Base-by-base conservation (phyloP, 768 basidiomycete species). In the Hygrocybe coccinea region DNA sequence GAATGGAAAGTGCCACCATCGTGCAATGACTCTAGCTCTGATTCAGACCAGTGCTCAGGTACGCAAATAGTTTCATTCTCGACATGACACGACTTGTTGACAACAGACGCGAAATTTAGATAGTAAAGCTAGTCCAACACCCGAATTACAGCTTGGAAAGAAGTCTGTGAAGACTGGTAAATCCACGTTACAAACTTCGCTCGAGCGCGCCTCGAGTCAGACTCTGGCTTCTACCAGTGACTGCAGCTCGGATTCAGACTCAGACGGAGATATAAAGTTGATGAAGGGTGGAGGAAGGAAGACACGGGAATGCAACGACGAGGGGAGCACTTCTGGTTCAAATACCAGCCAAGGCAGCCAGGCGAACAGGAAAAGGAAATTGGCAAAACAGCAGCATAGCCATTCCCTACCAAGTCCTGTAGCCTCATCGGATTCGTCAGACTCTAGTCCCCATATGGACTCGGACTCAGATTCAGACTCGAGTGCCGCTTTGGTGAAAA, bases 371-470 rank as follows among this genome's bases (percentile, higher is more conserved):
- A 33, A 8, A 29, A 29, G 29, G 29, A 29, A 29, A 29, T 3
- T 8, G 29, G 11, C n/a, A 36, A 38, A 29, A 35, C 24, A 60
- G 57, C 8, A 1, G 48, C 11, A 25, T 46, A 14, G 50, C 44
- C 21, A 46, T 43, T 21, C 5, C 36, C 12, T 49, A 33, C 38
- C 57, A 53, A 25, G 60, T 3, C 33, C 55, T 41, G 54, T 61
- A 34, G 54, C 51, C 22, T 56, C 59, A 5, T 60, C 59, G 12
- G 52, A 56, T 46, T 46, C 44, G 22, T 17, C 48, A 8, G 6
- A n/a, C 59, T 68, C 70, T 15, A 64, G 61, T 39, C 66, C 69
- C n/a, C 64, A 68, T n/a, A 59, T 60, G 34, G 49, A 57, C 24
- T 59, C 59, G 8, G 34, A 33, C 34, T 52, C 49, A 11, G 49